Evolutionary conservation across 2,329 filamentous ascomycete species (phyloP).

Genomic region (Botryotinia convoluta): DNA sequence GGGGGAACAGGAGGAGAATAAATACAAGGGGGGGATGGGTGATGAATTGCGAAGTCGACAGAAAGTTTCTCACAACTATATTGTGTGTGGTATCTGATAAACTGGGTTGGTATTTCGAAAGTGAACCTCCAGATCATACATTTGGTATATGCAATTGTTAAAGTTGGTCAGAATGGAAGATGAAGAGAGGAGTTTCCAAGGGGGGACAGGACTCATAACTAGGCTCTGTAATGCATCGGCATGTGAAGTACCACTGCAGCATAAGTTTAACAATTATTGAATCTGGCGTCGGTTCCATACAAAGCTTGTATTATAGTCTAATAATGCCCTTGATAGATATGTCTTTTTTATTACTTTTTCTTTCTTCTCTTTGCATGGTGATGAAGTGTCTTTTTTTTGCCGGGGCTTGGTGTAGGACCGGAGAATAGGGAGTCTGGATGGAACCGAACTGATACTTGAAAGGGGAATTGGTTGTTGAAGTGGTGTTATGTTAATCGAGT

Average conservation of each 20-base stretch:
- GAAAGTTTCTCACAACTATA: conserved; percentile 28
- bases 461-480: neutral
- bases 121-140: conserved; percentile 34
- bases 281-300: conserved; percentile 19
- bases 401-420: neutral
- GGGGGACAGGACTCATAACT: conserved; percentile 15
- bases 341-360: neutral
- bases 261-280: conserved; percentile 17
- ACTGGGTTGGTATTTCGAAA: conserved; percentile 11
- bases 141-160: conserved; percentile 23
- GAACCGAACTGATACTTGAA: neutral
- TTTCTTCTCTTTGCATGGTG: conserved; percentile 10
- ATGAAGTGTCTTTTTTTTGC: neutral
- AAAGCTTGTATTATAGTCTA: conserved; percentile 22
- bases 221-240: conserved; percentile 18
- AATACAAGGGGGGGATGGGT: conserved; percentile 25
- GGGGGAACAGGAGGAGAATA: conserved; percentile 3
- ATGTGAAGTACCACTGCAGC: neutral
- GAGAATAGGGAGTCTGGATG: neutral
- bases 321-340: conserved; percentile 22
- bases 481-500: neutral
- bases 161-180: conserved; percentile 17
- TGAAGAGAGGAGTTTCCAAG: conserved; percentile 22
- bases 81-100: conserved; percentile 20
- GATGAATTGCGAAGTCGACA: conserved; percentile 26